Conservation (phyloP, 108 stramenopile genomes). For the Chaetoceros muelleri region DNA sequence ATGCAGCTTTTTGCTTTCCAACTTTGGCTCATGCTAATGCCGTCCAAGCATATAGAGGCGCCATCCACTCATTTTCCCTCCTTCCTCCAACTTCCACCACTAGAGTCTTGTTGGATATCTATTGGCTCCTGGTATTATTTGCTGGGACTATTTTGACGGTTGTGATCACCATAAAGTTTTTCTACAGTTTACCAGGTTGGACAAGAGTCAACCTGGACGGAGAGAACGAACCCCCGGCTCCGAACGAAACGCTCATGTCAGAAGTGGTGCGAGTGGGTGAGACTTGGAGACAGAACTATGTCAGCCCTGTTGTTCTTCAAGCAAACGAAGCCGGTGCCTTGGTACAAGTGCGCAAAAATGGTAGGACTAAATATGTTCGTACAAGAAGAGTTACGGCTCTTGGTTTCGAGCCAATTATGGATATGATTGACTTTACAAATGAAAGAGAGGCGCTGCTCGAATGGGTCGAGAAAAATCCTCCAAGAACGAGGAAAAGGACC, state of each 20-base stretch:
- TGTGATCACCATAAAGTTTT: constrained; percentile 42
- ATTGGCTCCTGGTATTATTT: constrained; percentile 45
- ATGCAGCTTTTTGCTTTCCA: constrained; percentile 71
- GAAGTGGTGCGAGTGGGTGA: constrained; percentile 56
- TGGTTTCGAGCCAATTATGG: constrained; percentile 76
- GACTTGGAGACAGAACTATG: constrained; percentile 44
- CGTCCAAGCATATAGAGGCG: constrained; percentile 67
- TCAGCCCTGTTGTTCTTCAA: constrained; percentile 64
- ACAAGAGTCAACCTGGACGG: constrained; percentile 35
- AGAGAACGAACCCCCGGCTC: constrained; percentile 63
- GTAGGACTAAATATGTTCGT: constrained; percentile 32
- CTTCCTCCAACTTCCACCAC: constrained; percentile 26
- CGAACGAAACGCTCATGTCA: constrained; percentile 47
- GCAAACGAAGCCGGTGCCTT: constrained; percentile 68
- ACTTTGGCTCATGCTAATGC: constrained; percentile 61
- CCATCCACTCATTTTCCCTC: constrained; percentile 46
- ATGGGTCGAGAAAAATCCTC: constrained; percentile 37
- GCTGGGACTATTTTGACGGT: constrained; percentile 44
- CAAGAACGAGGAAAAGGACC: constrained; percentile 26
- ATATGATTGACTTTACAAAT: constrained; percentile 31
- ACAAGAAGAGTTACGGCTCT: constrained; percentile 45
- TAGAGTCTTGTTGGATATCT: constrained; percentile 31
- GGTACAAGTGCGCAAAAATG: constrained; percentile 30
- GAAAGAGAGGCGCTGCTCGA: constrained; percentile 50
- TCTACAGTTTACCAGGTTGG: constrained; percentile 59